phyloP scores from a whole-genome alignment of 331 rosid species.

The Ulmus americana region DNA sequence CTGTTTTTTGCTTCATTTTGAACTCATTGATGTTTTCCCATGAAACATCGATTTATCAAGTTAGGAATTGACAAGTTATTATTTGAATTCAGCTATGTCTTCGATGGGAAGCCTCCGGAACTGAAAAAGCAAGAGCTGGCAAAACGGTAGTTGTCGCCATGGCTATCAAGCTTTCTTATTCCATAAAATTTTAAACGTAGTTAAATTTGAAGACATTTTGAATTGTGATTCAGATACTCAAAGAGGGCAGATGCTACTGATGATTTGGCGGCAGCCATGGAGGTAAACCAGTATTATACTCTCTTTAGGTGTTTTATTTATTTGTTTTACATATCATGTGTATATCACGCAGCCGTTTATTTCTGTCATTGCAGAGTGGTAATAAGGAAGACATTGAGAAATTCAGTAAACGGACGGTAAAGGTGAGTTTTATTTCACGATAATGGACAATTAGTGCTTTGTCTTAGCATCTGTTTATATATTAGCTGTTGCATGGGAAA shows the following conservation, averaged over 20 bases:
- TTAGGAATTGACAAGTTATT: conserved; percentile 5
- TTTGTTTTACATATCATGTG: neutral
- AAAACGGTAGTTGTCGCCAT: conserved; percentile 53
- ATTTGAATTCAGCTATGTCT: conserved; percentile 62
- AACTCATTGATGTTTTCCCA: neutral
- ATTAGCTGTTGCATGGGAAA: neutral
- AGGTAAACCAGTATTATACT: conserved; percentile 33
- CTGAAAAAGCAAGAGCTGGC: conserved; percentile 90
- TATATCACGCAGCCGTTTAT: conserved; percentile 20
- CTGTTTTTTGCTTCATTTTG: conserved; percentile 12
- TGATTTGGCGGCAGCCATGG: conserved; percentile 65
- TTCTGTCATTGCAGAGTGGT: conserved; percentile 46
- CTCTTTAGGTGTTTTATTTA: conserved; percentile 1
- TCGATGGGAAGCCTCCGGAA: conserved; percentile 89
- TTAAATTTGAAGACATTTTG: conserved; percentile 9
- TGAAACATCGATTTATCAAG: conserved; percentile 3
- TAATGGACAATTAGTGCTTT: neutral
- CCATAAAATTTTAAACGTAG: neutral
- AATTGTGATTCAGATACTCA: conserved; percentile 40
- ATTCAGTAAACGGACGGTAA: conserved; percentile 89
- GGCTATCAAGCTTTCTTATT: conserved; percentile 1
- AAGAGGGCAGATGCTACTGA: conserved; percentile 82
- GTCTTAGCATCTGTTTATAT: neutral
- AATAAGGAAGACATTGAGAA: conserved; percentile 91
- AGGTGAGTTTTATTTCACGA: conserved; percentile 37